Evolutionary conservation across 495 filamentous ascomycete species (phyloP).

Genomic region (Tetracladium marchalianum): DNA sequence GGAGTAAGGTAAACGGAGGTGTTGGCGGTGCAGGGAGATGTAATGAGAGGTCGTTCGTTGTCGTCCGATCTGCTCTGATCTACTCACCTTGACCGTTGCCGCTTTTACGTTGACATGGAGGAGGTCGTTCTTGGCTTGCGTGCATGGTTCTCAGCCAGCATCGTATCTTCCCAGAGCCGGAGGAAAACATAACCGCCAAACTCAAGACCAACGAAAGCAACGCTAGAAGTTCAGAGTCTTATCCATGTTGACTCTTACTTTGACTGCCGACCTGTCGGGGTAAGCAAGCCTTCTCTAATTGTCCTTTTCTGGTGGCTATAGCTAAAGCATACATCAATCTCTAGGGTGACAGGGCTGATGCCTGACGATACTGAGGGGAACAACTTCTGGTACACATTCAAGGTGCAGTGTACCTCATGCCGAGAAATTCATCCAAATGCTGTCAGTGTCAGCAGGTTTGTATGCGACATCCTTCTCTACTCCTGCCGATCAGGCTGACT

Average conservation of each 20-base stretch:
- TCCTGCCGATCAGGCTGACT: neutral
- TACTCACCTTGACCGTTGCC: neutral
- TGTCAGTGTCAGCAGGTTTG: constrained; percentile 80
- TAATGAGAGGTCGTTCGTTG: neutral
- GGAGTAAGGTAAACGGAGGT: neutral
- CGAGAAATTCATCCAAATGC: constrained; percentile 82
- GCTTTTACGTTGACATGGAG: no score
- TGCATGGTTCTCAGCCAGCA: no score
- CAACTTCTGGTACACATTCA: constrained; percentile 93
- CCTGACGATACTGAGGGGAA: constrained; percentile 70
- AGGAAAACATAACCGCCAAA: neutral
- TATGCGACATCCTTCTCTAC: constrained; percentile 32
- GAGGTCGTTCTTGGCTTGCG: no score
- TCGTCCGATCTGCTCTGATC: neutral
- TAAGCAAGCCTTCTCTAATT: neutral
- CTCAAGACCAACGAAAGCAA: neutral
- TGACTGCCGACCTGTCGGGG: constrained; percentile 73
- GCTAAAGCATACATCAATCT: constrained; percentile 5
- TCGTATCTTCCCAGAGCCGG: no score
- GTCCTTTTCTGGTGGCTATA: constrained; percentile 21
- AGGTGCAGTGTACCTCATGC: constrained; percentile 92
- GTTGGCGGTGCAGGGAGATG: neutral
- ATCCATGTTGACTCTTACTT: constrained; percentile 66
- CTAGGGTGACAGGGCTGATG: constrained; percentile 80
- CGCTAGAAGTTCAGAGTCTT: neutral